Evolutionary conservation across 805 yeast genomes (phyloP), one percentile per base, ranked within the genome.

Genomic region (Zygotorulaspora danielsina): DNA sequence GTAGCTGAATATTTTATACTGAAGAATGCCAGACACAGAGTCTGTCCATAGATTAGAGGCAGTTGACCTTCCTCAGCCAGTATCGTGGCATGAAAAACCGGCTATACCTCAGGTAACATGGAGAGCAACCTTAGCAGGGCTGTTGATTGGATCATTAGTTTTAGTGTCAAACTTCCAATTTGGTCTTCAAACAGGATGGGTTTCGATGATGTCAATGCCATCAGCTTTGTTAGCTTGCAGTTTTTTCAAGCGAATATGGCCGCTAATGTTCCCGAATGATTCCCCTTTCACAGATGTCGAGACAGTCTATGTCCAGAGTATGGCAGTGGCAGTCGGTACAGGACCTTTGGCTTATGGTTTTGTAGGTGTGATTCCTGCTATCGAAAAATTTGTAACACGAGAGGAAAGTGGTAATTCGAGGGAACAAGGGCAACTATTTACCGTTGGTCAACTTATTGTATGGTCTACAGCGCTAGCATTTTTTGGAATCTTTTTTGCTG

Each of bases 111-210:
- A 84, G 55, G 72, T 84, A 4, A 87, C 97, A 0, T 49, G 78
- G 3, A 65, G 95, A 36, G 81, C 93, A 2, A 78, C 86, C 0
- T 24, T 80, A 1, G 84, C 81, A 1, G 97, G 97, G 0, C 65
- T 90, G 18, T 51, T 67, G 1, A 87, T 90, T n/a, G 98, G 98
- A 0, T 76, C 96, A 0, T 65, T 90, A 19, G 89, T 93, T 21
- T 69, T 93, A 18, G 69, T 88, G 12, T 86, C 96, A 3, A 90
- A 90, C 62, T 93, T 93, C 65, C 97, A 90, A 59, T 90, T 90
- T 59, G 98, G 97, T 1, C 68, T 90, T 15, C 98, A 90, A 58
- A 90, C 97, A 0, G 98, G 98, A 2, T 90, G 98, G 98, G 96
- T 93, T 5, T 87, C 96, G 8, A 90, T 90, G 98, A 93, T 90